Evolutionary conservation across 495 filamentous ascomycete species (phyloP).

Genomic region (Hypoxylon crocopeplum): DNA sequence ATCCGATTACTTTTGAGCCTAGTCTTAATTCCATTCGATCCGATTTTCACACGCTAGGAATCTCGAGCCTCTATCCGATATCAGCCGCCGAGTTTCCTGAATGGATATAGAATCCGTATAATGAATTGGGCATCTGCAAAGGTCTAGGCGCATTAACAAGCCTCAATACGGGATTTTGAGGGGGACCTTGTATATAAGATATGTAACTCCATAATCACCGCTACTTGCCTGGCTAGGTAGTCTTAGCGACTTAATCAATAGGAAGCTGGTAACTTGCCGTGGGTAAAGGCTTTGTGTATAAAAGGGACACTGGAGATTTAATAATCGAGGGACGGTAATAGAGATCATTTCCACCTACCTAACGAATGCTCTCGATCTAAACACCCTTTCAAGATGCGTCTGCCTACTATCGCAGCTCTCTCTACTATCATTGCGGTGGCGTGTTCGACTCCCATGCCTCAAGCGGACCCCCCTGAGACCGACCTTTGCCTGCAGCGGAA

Average conservation of each 20-base stretch:
- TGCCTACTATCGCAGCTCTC: conserved; percentile 13
- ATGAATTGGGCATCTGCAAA: neutral
- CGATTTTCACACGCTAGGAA: too few relatives aligned
- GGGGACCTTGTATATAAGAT: conserved; percentile 6
- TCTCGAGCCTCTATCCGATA: neutral
- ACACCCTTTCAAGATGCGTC: conserved; percentile 27
- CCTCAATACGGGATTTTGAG: conserved; percentile 29
- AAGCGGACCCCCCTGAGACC: conserved; percentile 12
- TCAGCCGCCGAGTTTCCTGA: conserved; percentile 8
- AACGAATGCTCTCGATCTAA: neutral
- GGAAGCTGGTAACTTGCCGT: conserved; percentile 1
- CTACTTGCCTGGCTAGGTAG: conserved; percentile 10
- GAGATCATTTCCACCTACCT: neutral
- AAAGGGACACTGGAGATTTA: neutral
- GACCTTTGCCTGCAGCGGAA: conserved; percentile 30
- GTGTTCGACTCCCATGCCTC: conserved; percentile 9
- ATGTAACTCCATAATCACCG: conserved; percentile 24
- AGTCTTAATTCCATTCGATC: too few relatives aligned
- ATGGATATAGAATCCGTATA: neutral
- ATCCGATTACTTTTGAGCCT: too few relatives aligned
- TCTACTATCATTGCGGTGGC: conserved; percentile 14
- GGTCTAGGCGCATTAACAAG: conserved; percentile 18
- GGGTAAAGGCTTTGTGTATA: conserved; percentile 12
- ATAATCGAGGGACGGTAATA: neutral
- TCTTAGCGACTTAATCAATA: conserved; percentile 12